Conservation (phyloP, 208 protist genomes). For the Wallacemonas collosoma region DNA sequence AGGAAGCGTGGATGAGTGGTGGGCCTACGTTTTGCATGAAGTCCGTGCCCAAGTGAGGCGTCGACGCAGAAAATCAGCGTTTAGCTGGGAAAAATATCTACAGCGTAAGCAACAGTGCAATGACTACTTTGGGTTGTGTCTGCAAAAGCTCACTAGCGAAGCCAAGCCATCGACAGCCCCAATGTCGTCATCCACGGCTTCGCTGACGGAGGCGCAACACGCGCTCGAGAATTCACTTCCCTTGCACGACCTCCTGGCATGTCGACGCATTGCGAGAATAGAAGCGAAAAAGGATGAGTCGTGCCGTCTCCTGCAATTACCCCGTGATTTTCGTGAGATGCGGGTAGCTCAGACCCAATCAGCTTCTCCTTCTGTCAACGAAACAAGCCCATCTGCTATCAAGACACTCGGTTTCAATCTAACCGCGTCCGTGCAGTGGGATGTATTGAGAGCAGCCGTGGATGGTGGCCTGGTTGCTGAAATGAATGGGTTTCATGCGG, state of each 20-base stretch:
- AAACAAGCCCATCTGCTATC: not conserved
- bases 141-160: slow-evolving; percentile 8
- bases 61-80: slow-evolving; percentile 17
- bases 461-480: slow-evolving; percentile 11
- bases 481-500: slow-evolving; percentile 8
- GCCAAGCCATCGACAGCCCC: not conserved
- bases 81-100: slow-evolving; percentile 36
- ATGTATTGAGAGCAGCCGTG: slow-evolving; percentile 1
- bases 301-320: not conserved
- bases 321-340: slow-evolving; percentile 9
- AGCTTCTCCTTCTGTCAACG: no score
- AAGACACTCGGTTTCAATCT: slow-evolving; percentile 11
- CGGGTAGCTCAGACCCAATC: not conserved
- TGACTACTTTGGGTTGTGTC: slow-evolving; percentile 33
- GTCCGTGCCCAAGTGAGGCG: slow-evolving; percentile 14
- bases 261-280: slow-evolving; percentile 20
- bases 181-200: not conserved
- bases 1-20: slow-evolving; percentile 9
- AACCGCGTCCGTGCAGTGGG: not conserved
- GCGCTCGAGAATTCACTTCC: slow-evolving; percentile 18
- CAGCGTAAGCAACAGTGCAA: slow-evolving; percentile 34
- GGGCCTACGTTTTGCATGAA: slow-evolving; percentile 19
- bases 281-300: not conserved
- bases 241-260: slow-evolving; percentile 26
- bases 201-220: not conserved